phyloP scores from a whole-genome alignment of 306 rosid genomes.

The Spatholobus suberectus region DNA sequence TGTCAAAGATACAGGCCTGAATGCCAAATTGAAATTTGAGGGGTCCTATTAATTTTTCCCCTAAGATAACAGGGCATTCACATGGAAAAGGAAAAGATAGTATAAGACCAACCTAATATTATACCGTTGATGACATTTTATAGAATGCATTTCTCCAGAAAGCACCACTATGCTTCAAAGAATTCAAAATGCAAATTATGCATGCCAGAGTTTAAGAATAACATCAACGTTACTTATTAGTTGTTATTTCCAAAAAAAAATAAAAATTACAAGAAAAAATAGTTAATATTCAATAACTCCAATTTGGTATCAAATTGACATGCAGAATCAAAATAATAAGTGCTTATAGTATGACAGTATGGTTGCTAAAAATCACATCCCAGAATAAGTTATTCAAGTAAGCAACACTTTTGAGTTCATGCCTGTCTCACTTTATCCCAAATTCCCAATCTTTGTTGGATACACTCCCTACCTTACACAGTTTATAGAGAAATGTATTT shows the following conservation, averaged over 20 bases:
- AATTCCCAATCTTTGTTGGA: conserved; percentile 28
- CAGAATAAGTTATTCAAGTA: conserved; percentile 20
- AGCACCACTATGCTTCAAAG: neutral
- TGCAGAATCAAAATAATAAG: conserved; percentile 9
- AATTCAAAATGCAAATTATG: neutral
- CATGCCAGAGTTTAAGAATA: conserved; percentile 19
- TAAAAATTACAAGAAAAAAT: neutral
- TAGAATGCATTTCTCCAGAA: conserved; percentile 7
- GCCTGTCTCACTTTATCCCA: conserved; percentile 34
- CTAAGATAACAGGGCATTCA: neutral
- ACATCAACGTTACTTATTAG: conserved; percentile 3
- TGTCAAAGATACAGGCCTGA: neutral
- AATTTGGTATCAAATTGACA: conserved; percentile 12
- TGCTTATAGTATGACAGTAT: neutral
- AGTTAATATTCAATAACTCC: neutral
- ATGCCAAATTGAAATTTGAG: neutral
- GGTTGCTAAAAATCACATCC: neutral
- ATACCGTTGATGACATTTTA: neutral
- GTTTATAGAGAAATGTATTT: conserved; percentile 83
- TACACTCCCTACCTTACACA: conserved; percentile 72
- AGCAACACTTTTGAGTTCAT: conserved; percentile 38
- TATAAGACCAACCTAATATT: neutral
- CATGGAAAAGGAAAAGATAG: neutral
- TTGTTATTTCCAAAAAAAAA: conserved; percentile 22
- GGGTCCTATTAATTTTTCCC: too few relatives aligned